Evolutionary conservation across 106 monocot species (phyloP).

Genomic region (Iris macrosiphon): DNA sequence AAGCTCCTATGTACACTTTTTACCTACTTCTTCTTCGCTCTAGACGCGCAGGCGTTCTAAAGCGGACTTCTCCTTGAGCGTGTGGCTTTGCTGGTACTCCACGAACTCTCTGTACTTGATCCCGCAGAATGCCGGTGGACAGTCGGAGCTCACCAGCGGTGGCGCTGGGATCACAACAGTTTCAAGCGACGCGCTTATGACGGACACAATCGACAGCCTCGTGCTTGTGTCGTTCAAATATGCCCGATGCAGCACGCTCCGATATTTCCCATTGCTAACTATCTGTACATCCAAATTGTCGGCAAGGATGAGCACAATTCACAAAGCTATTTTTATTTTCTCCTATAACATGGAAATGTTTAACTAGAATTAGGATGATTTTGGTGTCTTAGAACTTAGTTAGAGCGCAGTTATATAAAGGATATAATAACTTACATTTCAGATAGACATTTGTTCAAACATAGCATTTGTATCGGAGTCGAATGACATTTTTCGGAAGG

Average conservation of each 20-base stretch:
- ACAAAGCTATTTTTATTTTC: neutral
- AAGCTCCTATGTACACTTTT: too few relatives aligned
- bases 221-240: constrained; percentile 19
- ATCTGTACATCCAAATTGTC: constrained; percentile 30
- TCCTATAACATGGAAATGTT: neutral
- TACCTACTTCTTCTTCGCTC: too few relatives aligned
- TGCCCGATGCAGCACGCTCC: constrained; percentile 60
- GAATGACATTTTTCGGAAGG: too few relatives aligned
- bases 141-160: constrained; percentile 12
- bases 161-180: constrained; percentile 32
- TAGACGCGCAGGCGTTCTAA: constrained; percentile 20
- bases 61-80: constrained; percentile 39
- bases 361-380: neutral
- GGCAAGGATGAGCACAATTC: neutral
- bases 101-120: constrained; percentile 46
- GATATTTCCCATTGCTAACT: constrained; percentile 63
- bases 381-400: neutral
- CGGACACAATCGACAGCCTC: constrained; percentile 42
- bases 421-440: neutral
- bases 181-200: constrained; percentile 35
- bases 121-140: constrained; percentile 19
- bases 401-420: neutral
- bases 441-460: too few relatives aligned
- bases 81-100: constrained; percentile 46
- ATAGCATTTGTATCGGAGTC: neutral